Base-by-base conservation (phyloP, 1,139 yeast genomes). In the Kodamaea alishanica region DNA sequence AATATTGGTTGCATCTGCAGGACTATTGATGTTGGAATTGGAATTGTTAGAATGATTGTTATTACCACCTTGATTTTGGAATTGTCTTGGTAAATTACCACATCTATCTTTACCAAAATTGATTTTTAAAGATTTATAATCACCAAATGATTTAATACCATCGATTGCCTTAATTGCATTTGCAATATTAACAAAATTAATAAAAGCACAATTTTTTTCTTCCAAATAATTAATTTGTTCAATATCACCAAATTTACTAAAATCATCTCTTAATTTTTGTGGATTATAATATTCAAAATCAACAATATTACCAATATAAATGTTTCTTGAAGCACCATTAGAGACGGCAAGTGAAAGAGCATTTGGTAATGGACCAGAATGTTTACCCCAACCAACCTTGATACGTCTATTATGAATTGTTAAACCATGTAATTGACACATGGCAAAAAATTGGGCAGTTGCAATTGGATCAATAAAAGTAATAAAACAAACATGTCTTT, bases 381-480 rank as follows among this genome's bases (percentile, higher is more conserved):
- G 95, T 58, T 86, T 87, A 35, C 97, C 98, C 97, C 97, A 92
- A 12, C 96, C 96, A 43, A 92, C 86, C 58, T 86, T 85, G 41
- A 90, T 79, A 50, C 86, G 74, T 52, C 90, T 75, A 52, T 83
- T 81, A 58, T 86, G 95, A 41, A 92, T 81, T 4, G 85, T 75
- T 40, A 92, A 65, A 1, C 94, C 95, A 50, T 87, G 92, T 46
- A 84, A 67, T 56, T 84, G 88, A 48, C 92, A 81, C 80, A 84
- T 78, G 11, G 96, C 95, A 61, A 82, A 88, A 58, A 92, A 89
- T 58, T 86, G 95, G 0, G 95, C 95, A 0, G 97, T 97, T 6
- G 96, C 94, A 37, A 85, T 77, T 26, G 96, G 90, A 50, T 88
- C 95, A 47, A 90, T 79, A 58, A 92, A 92, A 2, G 97, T 89